Conservation (phyloP, 805 yeast genomes). For the Candida pseudofarinosa region DNA sequence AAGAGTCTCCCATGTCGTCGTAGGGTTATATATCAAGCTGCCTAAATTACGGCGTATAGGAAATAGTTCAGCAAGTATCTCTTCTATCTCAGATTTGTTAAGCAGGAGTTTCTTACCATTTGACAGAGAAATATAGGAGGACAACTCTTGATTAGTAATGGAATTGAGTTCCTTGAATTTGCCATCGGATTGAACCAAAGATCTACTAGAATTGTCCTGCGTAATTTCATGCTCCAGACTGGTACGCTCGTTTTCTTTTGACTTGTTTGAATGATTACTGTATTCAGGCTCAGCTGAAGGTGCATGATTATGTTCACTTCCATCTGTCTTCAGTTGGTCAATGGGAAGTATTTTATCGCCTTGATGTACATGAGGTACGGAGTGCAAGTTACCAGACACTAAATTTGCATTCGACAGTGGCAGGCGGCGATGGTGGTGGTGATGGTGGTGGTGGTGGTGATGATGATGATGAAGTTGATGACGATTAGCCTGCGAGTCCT, state of each 20-base stretch:
- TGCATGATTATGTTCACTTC: background rate
- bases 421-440: slow-evolving; percentile 10
- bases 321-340: background rate
- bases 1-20: slow-evolving; percentile 45
- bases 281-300: background rate
- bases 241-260: background rate
- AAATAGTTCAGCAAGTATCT: slow-evolving; percentile 21
- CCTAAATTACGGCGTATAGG: slow-evolving; percentile 45
- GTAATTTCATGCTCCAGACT: background rate
- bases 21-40: slow-evolving; percentile 52
- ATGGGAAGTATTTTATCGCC: background rate
- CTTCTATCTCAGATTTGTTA: slow-evolving; percentile 16
- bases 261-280: background rate
- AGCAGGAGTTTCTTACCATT: slow-evolving; percentile 4
- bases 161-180: too few species aligned
- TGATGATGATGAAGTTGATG: slow-evolving; percentile 9
- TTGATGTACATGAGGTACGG: slow-evolving; percentile 7
- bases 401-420: background rate
- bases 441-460: slow-evolving; percentile 6
- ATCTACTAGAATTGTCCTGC: background rate
- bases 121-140: background rate
- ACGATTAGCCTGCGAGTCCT: background rate
- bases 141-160: too few species aligned
- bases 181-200: too few species aligned
- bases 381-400: too few species aligned